Evolutionary conservation across 192 early-diverging fungal genomes (phyloP), one percentile per base, ranked within the genome.

Genomic region (Coemansia sp.): DNA sequence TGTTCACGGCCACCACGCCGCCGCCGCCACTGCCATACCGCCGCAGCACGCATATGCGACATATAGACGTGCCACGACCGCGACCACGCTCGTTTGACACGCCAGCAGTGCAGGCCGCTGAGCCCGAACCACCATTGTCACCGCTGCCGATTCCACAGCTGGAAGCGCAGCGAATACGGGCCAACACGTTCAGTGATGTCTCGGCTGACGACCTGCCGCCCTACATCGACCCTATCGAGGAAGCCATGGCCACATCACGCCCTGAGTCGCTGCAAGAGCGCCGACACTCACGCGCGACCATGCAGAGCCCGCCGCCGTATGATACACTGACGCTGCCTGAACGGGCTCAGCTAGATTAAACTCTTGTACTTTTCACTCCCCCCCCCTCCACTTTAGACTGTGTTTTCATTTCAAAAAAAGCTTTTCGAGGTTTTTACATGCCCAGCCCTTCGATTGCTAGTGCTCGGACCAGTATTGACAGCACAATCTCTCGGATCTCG

Each of bases 371-470:
- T n/a, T n/a, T n/a, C n/a, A n/a, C n/a, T n/a, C n/a, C n/a, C n/a
- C n/a, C n/a, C n/a, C n/a, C n/a, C n/a, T n/a, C n/a, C n/a, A n/a
- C n/a, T n/a, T n/a, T n/a, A n/a, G n/a, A n/a, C n/a, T n/a, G n/a
- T n/a, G n/a, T n/a, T n/a, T n/a, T n/a, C n/a, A n/a, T n/a, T n/a
- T n/a, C n/a, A n/a, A n/a, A n/a, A n/a, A n/a, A n/a, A n/a, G n/a
- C 35, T 38, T n/a, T 16, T 38, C 11, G 35, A 38, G 11, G n/a
- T 38, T 35, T 47, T 30, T 66, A 79, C 70, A 79, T 73, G 0
- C 77, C 77, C 18, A 79, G 58, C 0, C 77, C 77, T 23, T 79
- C 77, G 21, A 79, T 65, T 22, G 70, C 65, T 58, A 79, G 60
- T 9, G 77, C 70, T 10, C 62, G 51, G 14, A 79, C 77, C 2